These are phyloP conservation scores for Botrytis galanthina DNA, from an alignment of 2,329 filamentous ascomycete genomes.

Conservation along the genomic window DNA sequence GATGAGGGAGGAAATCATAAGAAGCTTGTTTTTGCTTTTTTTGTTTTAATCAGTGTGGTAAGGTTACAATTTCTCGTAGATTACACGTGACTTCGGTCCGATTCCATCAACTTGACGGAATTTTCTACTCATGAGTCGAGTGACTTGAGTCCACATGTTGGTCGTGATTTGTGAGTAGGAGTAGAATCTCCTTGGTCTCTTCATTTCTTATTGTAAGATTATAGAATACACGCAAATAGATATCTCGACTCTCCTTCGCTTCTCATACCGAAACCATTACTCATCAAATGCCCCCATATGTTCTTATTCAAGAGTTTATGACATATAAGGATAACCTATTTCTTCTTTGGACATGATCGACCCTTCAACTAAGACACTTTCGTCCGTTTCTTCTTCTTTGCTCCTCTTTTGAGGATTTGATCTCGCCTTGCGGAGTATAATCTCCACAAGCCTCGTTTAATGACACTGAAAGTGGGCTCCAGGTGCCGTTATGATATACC, in stretches of 20 bases:
- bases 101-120: background rate
- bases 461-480: background rate
- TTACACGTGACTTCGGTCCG: background rate
- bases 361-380: conserved; percentile 5
- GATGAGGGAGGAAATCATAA: background rate
- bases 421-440: background rate
- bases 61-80: background rate
- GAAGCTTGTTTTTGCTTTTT: background rate
- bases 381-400: background rate
- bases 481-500: background rate
- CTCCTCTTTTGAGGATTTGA: background rate
- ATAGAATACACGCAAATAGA: background rate
- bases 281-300: background rate
- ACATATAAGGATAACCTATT: background rate
- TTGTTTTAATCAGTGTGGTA: too few relatives aligned
- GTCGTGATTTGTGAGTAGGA: background rate
- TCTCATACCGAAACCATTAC: background rate
- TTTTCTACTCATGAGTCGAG: background rate
- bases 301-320: background rate
- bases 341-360: conserved; percentile 10
- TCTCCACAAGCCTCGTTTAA: background rate
- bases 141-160: background rate
- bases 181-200: background rate
- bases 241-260: background rate
- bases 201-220: background rate